phyloP scores from a whole-genome alignment of 306 rosid species.

The Geum urbanum region DNA sequence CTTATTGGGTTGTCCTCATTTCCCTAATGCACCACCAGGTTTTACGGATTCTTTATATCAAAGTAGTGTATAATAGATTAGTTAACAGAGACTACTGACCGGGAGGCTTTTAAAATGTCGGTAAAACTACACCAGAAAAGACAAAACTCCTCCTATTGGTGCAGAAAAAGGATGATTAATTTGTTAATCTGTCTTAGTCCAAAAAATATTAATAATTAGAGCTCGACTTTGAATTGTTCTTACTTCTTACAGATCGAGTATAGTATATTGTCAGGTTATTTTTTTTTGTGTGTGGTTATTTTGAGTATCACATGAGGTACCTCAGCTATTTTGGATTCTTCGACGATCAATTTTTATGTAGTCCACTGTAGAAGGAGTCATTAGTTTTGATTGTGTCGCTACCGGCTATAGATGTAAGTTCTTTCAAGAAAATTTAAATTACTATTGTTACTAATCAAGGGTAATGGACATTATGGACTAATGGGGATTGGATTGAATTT shows the following conservation, averaged over 20 bases:
- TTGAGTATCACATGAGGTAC: no score
- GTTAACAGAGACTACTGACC: constrained; percentile 11
- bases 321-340: no score
- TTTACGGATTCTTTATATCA: constrained; percentile 32
- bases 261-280: no score
- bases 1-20: constrained; percentile 30
- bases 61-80: constrained; percentile 24
- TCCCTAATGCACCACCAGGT: constrained; percentile 34
- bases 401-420: no score
- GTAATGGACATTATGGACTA: not conserved
- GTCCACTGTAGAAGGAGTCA: no score
- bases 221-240: no score
- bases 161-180: constrained; percentile 28
- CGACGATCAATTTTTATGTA: no score
- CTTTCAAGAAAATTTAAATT: no score
- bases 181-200: constrained; percentile 34
- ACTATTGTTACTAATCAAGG: constrained; percentile 13
- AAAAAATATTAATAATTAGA: not conserved
- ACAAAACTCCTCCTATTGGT: not conserved
- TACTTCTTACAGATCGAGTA: no score
- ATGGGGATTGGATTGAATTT: constrained; percentile 19
- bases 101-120: constrained; percentile 8
- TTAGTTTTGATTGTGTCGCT: no score
- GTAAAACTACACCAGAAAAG: constrained; percentile 27
- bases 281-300: no score